Evolutionary conservation across 306 rosid species (phyloP), one percentile per base, ranked within the genome.

Genomic region (Astragalus glycyphyllos): DNA sequence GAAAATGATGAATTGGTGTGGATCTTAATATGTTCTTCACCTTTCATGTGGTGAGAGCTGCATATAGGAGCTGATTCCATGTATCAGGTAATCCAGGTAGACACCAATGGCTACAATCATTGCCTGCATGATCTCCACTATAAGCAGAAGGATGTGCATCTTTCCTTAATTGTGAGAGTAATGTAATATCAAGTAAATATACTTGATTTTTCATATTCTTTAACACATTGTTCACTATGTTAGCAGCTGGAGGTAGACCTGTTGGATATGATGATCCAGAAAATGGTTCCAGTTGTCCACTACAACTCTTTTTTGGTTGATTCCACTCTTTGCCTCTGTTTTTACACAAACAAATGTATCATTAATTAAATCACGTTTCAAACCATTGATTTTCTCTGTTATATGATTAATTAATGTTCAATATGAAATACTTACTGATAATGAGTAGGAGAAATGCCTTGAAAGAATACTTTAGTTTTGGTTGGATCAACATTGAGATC

Each of bases 31-130:
- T 40, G 0, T 40, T 37, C 41, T 66, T 83, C 81, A 84, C 80
- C 40, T 44, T 41, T 85, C 82, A 86, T 65, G 70, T 78, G 50
- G 69, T 57, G 38, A 94, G 95, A 16, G 90, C 85, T 12, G 99
- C 92, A 51, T 87, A 89, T 8, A 91, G 73, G 69, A 94, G 97
- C 63, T 89, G 97, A 83, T 94, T 94, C 99, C 99, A 94, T 6
- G 96, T 87, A 75, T 94, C 99, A 8, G 99, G 99, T 68, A 90
- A 72, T 10, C 99, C 99, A 5, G 99, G 99, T 11, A 94, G 81
- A 74, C 99, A 94, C 99, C 99, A 94, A 15, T 94, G 99, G 83
- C 97, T 94, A 72, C 99, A 94, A 45, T 94, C 99, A 2, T 82
- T 94, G 84, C 96, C 95, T 0, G 85, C 55, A 15, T 74, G 86